phyloP scores from a whole-genome alignment of 306 rosid species.

The Morella rubra region DNA sequence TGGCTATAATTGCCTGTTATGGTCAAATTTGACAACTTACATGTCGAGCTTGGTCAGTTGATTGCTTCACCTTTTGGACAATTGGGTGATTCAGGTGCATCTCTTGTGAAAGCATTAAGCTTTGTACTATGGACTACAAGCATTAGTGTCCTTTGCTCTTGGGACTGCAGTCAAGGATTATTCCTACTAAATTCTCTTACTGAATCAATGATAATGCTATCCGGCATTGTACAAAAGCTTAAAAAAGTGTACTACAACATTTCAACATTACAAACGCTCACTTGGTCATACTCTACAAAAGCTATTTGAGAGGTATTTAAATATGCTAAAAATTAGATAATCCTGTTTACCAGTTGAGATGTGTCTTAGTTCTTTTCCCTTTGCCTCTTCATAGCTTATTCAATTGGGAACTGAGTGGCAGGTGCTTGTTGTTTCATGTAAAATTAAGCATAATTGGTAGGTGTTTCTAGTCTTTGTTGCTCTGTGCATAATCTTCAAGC shows the following conservation, averaged over 20 bases:
- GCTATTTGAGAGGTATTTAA: not conserved
- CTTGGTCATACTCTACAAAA: conserved; percentile 2
- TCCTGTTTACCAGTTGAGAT: not conserved
- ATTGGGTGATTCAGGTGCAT: not conserved
- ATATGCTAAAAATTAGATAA: conserved; percentile 2
- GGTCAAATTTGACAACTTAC: not conserved
- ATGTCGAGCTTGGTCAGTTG: not conserved
- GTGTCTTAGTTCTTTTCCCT: not conserved
- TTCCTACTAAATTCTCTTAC: no score
- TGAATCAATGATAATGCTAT: no score
- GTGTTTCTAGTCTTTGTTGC: not conserved
- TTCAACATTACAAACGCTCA: not conserved
- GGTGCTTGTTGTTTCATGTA: conserved; percentile 4
- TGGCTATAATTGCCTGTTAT: conserved; percentile 4
- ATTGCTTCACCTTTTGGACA: not conserved
- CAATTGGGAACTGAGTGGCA: not conserved
- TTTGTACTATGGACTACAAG: conserved; percentile 12
- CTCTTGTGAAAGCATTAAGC: conserved; percentile 2
- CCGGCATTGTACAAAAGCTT: not conserved
- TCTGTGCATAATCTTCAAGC: not conserved
- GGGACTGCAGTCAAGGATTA: not conserved
- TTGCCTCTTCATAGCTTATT: not conserved
- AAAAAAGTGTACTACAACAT: not conserved
- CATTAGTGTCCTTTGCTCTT: not conserved
- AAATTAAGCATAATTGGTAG: not conserved